phyloP scores from a whole-genome alignment of 2,329 filamentous ascomycete species.

The Ustulina deusta region DNA sequence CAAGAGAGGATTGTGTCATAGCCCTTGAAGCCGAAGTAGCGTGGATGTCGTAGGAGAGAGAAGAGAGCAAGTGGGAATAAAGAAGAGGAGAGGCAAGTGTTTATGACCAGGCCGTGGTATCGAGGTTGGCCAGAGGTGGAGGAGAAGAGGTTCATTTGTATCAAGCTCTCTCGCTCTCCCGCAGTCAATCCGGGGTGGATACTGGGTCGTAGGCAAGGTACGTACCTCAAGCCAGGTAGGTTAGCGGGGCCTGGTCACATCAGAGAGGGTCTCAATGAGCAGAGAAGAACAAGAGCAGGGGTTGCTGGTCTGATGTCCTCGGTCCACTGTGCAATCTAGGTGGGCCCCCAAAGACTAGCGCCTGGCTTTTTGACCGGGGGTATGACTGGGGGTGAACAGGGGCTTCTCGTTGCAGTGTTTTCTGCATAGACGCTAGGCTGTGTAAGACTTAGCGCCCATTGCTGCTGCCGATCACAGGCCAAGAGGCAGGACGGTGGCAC shows the following conservation, averaged over 20 bases:
- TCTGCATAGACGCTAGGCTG: slow-evolving; percentile 47
- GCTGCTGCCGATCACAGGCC: slow-evolving; percentile 46
- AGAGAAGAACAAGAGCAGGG: slow-evolving; percentile 35
- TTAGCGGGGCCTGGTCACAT: slow-evolving; percentile 43
- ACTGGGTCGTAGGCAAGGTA: slow-evolving; percentile 19
- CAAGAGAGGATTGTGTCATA: slow-evolving; percentile 39
- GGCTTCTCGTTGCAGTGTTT: slow-evolving; percentile 45
- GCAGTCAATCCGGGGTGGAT: slow-evolving; percentile 41
- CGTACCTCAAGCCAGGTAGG: slow-evolving; percentile 41
- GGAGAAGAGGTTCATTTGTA: slow-evolving; percentile 52
- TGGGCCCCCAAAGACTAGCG: slow-evolving; percentile 37
- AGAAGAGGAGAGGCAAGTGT: slow-evolving; percentile 35
- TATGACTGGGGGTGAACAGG: slow-evolving; percentile 26
- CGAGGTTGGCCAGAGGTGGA: slow-evolving; percentile 41
- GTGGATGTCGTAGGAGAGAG: slow-evolving; percentile 14
- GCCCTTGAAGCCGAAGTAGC: slow-evolving; percentile 36
- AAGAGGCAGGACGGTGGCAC: slow-evolving; percentile 35
- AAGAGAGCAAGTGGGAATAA: slow-evolving; percentile 21
- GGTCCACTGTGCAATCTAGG: slow-evolving; percentile 38
- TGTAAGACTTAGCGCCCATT: slow-evolving; percentile 46
- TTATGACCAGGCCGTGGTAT: slow-evolving; percentile 37
- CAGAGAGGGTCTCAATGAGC: slow-evolving; percentile 49
- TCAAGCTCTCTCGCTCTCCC: slow-evolving; percentile 46
- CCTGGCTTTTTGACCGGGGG: slow-evolving; percentile 30
- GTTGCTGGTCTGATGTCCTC: slow-evolving; percentile 41